Evolutionary conservation across 768 basidiomycete genomes (phyloP).

Genomic region (Termitomyces sp.): DNA sequence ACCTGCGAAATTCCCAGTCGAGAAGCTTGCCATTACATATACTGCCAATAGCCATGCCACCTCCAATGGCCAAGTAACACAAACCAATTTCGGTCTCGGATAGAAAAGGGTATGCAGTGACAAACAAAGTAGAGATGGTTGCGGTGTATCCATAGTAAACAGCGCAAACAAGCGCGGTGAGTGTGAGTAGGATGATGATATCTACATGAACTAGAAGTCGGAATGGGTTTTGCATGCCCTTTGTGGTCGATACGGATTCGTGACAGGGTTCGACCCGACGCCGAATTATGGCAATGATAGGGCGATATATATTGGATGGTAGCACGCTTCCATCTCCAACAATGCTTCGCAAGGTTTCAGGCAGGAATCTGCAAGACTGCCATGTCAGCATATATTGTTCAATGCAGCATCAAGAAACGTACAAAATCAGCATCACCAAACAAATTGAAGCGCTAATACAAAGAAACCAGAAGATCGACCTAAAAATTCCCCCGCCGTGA

Average conservation of each 20-base stretch:
- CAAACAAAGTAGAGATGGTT: conserved; percentile 59
- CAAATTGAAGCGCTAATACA: conserved; percentile 44
- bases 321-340: conserved; percentile 51
- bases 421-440: conserved; percentile 47
- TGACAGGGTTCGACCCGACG: conserved; percentile 23
- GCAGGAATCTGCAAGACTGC: conserved; percentile 34
- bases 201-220: conserved; percentile 52
- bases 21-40: conserved; percentile 57
- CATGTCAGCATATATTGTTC: conserved; percentile 24
- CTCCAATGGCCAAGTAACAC: conserved; percentile 74
- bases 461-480: conserved; percentile 64
- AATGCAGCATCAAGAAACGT: conserved; percentile 26
- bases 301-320: conserved; percentile 46
- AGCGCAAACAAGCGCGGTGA: conserved; percentile 49
- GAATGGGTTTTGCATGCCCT: conserved; percentile 51
- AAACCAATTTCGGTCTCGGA: conserved; percentile 66
- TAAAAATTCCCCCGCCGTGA: conserved; percentile 13
- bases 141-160: conserved; percentile 62
- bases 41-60: conserved; percentile 64
- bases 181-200: conserved; percentile 47
- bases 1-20: conserved; percentile 56
- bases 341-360: conserved; percentile 51
- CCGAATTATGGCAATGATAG: conserved; percentile 46
- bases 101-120: conserved; percentile 53
- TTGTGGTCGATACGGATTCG: conserved; percentile 28